phyloP scores from a whole-genome alignment of 2,329 filamentous ascomycete species.

The Fusarium concolor region DNA sequence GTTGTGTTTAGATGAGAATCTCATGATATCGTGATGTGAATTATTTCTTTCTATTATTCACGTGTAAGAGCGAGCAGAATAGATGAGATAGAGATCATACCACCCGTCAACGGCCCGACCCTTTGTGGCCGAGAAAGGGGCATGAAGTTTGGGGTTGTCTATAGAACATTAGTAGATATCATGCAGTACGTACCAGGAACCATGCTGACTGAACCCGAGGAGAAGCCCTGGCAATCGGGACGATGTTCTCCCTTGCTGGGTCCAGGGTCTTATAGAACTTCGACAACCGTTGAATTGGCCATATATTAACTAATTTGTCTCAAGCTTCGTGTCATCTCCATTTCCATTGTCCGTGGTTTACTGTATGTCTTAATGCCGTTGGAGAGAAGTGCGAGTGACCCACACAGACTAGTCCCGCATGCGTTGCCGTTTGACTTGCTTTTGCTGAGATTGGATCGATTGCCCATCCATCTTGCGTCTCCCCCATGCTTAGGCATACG shows the following conservation, averaged over 20 bases:
- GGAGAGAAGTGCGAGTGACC: constrained; percentile 5
- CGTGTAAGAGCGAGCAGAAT: not conserved
- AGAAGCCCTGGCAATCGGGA: constrained; percentile 3
- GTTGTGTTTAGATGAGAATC: constrained; percentile 9
- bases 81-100: constrained; percentile 15
- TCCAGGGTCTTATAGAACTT: constrained; percentile 7
- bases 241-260: constrained; percentile 19
- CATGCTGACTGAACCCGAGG: constrained; percentile 7
- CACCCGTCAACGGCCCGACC: constrained; percentile 36
- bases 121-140: constrained; percentile 28
- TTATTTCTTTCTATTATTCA: not conserved
- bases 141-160: constrained; percentile 2
- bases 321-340: constrained; percentile 4
- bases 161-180: too few species aligned
- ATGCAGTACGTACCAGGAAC: constrained; percentile 13
- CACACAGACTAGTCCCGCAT: constrained; percentile 14
- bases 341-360: not conserved
- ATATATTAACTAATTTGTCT: constrained; percentile 15
- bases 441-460: constrained; percentile 38
- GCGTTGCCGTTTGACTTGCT: constrained; percentile 35
- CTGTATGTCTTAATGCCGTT: constrained; percentile 8
- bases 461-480: constrained; percentile 31
- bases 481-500: constrained; percentile 13
- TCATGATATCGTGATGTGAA: not conserved
- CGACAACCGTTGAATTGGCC: not conserved